phyloP scores from a whole-genome alignment of 495 filamentous ascomycete genomes.

The Xylaria longipes region DNA sequence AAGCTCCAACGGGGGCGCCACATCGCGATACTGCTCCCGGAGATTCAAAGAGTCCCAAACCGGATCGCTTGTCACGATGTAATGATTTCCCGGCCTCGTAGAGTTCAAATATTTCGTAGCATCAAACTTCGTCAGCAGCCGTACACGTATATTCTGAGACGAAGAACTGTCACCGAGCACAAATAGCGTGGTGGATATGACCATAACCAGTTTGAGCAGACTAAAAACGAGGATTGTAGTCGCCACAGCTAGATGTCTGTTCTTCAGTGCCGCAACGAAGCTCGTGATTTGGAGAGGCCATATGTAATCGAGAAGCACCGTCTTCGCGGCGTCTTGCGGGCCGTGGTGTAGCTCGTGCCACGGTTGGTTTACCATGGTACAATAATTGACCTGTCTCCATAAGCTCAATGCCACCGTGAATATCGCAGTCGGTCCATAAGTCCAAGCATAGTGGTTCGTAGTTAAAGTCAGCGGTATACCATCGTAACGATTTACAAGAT shows the following conservation, averaged over 20 bases:
- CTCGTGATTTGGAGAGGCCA: constrained; percentile 6
- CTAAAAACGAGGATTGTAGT: background rate
- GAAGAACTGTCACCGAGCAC: background rate
- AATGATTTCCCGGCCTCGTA: background rate
- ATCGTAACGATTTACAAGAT: background rate
- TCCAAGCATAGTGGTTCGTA: constrained; percentile 37
- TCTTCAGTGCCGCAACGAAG: background rate
- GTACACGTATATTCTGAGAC: background rate
- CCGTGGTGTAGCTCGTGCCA: constrained; percentile 31
- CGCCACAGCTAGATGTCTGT: constrained; percentile 6
- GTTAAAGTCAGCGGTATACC: constrained; percentile 1
- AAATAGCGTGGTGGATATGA: constrained; percentile 8
- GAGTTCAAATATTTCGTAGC: background rate
- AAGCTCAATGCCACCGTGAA: constrained; percentile 33
- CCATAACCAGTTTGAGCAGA: constrained; percentile 5
- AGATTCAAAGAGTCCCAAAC: constrained; percentile 4
- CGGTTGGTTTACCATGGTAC: constrained; percentile 33
- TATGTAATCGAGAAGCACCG: constrained; percentile 21
- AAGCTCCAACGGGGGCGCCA: background rate
- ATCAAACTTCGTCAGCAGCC: background rate
- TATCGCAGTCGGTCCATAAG: constrained; percentile 39
- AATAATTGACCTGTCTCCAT: constrained; percentile 36
- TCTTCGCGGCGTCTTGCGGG: constrained; percentile 7
- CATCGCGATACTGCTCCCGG: background rate
- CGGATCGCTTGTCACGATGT: constrained; percentile 2